These are phyloP conservation scores for Berberis vulgaris DNA, from an alignment of 164 flowering plant genomes.

Conservation along the genomic window DNA sequence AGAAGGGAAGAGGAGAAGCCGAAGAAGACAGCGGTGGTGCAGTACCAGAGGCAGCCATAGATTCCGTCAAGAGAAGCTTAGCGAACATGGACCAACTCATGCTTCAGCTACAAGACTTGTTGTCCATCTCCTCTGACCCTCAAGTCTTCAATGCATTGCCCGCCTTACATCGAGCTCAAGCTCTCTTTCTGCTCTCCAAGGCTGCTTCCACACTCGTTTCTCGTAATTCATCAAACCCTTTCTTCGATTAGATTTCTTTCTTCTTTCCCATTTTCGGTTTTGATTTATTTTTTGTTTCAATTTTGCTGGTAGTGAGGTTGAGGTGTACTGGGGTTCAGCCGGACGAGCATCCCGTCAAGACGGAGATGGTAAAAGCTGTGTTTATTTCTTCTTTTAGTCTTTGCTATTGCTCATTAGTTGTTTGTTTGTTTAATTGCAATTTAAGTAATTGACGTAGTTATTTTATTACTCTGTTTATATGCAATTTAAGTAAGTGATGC, in stretches of 20 bases:
- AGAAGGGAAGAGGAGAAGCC: constrained; percentile 1
- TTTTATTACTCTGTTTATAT: no score
- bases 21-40: constrained; percentile 13
- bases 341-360: constrained; percentile 66
- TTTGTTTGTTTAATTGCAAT: background rate
- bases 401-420: background rate
- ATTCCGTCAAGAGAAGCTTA: background rate
- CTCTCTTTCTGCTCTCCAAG: constrained; percentile 53
- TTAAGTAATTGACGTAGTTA: background rate
- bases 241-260: background rate
- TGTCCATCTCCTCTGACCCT: constrained; percentile 36
- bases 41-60: constrained; percentile 60
- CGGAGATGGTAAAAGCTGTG: constrained; percentile 52
- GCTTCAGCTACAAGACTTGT: constrained; percentile 33
- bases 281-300: background rate
- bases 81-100: constrained; percentile 35
- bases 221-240: constrained; percentile 23
- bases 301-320: constrained; percentile 48
- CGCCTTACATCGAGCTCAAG: constrained; percentile 69
- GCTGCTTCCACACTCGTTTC: constrained; percentile 48
- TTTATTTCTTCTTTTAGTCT: background rate
- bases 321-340: constrained; percentile 65
- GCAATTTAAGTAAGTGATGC: no score
- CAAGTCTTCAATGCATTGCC: constrained; percentile 46
- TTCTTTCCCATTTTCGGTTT: background rate